These are phyloP conservation scores for Pelargonium citronellum DNA, from an alignment of 441 rosid genomes.

Conservation along the genomic window DNA sequence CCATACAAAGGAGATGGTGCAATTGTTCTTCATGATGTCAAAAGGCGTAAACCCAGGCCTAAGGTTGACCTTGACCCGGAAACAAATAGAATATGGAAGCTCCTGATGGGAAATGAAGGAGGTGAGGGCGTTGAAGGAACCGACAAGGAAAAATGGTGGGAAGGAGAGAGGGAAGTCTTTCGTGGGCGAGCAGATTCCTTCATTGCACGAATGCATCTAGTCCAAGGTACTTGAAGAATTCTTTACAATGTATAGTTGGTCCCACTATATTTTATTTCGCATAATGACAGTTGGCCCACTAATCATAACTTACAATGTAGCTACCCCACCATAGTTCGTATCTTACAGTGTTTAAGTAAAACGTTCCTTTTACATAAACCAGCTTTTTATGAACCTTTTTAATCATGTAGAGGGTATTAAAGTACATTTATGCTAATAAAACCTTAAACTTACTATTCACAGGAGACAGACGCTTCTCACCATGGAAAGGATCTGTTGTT, in stretches of 20 bases:
- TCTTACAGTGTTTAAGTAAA: background rate
- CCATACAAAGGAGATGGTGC: constrained; percentile 47
- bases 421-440: background rate
- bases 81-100: constrained; percentile 80
- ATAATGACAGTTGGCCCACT: constrained; percentile 4
- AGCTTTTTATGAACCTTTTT: too few relatives aligned
- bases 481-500: constrained; percentile 98
- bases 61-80: constrained; percentile 88
- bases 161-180: constrained; percentile 75
- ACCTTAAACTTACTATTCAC: constrained; percentile 28
- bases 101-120: constrained; percentile 71
- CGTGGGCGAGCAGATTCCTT: constrained; percentile 78
- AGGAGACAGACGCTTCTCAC: constrained; percentile 96
- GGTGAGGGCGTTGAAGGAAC: constrained; percentile 43
- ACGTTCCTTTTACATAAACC: too few relatives aligned
- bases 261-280: background rate
- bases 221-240: constrained; percentile 60
- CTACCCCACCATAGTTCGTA: background rate
- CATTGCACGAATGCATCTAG: constrained; percentile 94
- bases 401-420: background rate
- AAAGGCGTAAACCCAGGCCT: constrained; percentile 65
- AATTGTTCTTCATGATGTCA: constrained; percentile 47
- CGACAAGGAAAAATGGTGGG: constrained; percentile 70
- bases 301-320: too few relatives aligned
- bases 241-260: constrained; percentile 14